A percentile compares a stretch with the other conserved stretches of the same genome.
phyloP scores from a whole-genome alignment of 495 filamentous ascomycete genomes.

The Aspergillus cavernicola region DNA sequence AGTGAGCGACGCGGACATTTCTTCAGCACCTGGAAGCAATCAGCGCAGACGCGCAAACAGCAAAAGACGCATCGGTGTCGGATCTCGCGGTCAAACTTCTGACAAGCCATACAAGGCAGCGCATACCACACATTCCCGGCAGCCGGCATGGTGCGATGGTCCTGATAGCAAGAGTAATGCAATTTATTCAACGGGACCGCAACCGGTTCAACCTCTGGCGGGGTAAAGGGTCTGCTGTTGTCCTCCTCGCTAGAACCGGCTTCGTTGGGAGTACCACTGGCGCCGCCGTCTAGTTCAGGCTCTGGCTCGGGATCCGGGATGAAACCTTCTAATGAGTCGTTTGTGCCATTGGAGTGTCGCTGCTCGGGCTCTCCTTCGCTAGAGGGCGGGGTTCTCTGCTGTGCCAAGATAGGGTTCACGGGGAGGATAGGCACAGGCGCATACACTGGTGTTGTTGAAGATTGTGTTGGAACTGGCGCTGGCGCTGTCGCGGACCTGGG shows the following conservation, averaged over 20 bases:
- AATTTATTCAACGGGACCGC: slow-evolving; percentile 37
- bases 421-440: neutral
- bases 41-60: slow-evolving; percentile 42
- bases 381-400: slow-evolving; percentile 17
- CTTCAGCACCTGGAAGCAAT: slow-evolving; percentile 38
- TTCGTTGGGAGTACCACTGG: slow-evolving; percentile 22
- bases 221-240: slow-evolving; percentile 26
- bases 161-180: slow-evolving; percentile 46
- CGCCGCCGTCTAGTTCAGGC: slow-evolving; percentile 16
- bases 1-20: slow-evolving; percentile 36
- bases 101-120: slow-evolving; percentile 50
- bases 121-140: slow-evolving; percentile 44
- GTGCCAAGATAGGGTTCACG: slow-evolving; percentile 5
- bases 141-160: slow-evolving; percentile 39
- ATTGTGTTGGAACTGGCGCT: neutral
- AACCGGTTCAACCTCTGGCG: slow-evolving; percentile 33
- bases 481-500: neutral
- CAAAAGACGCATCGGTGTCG: slow-evolving; percentile 49
- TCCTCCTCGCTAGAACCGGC: slow-evolving; percentile 26
- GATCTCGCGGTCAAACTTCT: slow-evolving; percentile 39
- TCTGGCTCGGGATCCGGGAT: slow-evolving; percentile 44
- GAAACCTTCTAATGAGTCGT: slow-evolving; percentile 34
- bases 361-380: slow-evolving; percentile 18
- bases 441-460: neutral
- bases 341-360: slow-evolving; percentile 9